Conservation (phyloP, 139 green algal species). For the Zygnema circumcarinatum region DNA sequence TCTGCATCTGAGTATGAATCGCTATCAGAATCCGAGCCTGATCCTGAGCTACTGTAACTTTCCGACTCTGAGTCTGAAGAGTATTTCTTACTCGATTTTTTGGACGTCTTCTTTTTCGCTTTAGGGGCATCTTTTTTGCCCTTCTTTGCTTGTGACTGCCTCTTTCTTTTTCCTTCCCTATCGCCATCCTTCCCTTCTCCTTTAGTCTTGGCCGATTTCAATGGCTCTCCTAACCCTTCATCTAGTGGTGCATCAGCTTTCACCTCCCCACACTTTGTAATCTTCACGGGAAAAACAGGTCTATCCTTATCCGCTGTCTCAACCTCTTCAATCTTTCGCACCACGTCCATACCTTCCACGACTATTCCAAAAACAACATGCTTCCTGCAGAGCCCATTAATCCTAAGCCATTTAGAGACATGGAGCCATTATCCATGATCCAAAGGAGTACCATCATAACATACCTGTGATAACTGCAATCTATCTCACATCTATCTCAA, state of each 20-base stretch:
- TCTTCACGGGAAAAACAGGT: constrained; percentile 38
- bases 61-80: constrained; percentile 22
- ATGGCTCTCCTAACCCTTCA: background rate
- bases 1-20: background rate
- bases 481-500: no score
- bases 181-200: background rate
- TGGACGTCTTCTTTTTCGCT: background rate
- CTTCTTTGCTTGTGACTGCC: background rate
- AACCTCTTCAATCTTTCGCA: constrained; percentile 13
- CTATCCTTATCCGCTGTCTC: constrained; percentile 24
- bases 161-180: constrained; percentile 1
- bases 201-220: background rate
- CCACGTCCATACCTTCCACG: constrained; percentile 47
- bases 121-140: background rate
- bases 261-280: constrained; percentile 24
- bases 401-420: background rate
- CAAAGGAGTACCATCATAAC: no score
- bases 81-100: background rate
- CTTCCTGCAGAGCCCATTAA: constrained; percentile 50
- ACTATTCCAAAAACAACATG: constrained; percentile 53
- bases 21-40: background rate
- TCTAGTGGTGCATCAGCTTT: background rate
- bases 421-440: no score
- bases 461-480: no score
- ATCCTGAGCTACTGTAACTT: background rate